A percentile compares a stretch with the other conserved stretches of the same genome.
phyloP scores from a whole-genome alignment of 73 alveolate genomes.

The Tetrahymena thermophila region DNA sequence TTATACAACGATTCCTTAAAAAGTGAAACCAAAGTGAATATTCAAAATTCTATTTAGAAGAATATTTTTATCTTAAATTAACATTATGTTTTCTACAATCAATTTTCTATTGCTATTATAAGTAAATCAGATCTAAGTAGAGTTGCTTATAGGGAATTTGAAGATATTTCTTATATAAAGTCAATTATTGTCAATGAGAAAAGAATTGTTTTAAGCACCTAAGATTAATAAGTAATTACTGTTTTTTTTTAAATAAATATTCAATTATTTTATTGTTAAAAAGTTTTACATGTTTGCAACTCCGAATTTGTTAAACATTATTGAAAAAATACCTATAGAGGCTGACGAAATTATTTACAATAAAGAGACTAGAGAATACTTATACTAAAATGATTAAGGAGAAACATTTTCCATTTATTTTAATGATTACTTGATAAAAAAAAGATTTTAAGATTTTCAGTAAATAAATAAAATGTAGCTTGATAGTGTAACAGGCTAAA shows the following conservation, averaged over 20 bases:
- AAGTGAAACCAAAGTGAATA: background rate
- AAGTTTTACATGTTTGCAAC: background rate
- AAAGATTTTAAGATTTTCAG: background rate
- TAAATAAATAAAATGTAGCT: background rate
- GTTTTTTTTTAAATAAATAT: too few relatives aligned
- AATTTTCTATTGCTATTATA: background rate
- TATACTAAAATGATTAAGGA: background rate
- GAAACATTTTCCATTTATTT: background rate
- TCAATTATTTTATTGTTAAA: background rate
- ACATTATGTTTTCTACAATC: background rate
- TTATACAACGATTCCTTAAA: background rate
- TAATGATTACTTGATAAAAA: background rate
- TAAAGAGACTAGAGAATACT: background rate
- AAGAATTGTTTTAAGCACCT: background rate
- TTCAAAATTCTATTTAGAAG: background rate
- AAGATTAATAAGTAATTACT: background rate
- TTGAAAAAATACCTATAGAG: background rate
- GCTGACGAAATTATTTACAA: background rate
- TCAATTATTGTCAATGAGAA: background rate
- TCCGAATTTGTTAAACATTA: background rate
- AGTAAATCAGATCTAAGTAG: background rate
- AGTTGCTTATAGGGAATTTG: background rate
- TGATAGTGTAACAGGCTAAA: background rate
- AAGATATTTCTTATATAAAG: background rate
- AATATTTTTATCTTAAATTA: background rate